Evolutionary conservation across 2,329 filamentous ascomycete species (phyloP).

Genomic region (Penicillium olsonii): DNA sequence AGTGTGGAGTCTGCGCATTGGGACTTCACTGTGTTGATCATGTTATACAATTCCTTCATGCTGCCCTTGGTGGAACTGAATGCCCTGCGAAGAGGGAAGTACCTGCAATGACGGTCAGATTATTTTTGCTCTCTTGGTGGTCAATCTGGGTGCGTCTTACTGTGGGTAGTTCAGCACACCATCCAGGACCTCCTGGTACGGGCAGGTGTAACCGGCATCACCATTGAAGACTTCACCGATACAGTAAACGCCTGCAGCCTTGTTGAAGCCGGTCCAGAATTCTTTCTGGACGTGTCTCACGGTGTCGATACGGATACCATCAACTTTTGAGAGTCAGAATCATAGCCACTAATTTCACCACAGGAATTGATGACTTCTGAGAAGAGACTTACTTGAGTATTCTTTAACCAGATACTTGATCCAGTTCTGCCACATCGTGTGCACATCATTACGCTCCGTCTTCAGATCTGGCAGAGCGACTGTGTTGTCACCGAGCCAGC

Average conservation of each 20-base stretch:
- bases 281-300: constrained; percentile 50
- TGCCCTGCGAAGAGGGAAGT: constrained; percentile 34
- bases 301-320: constrained; percentile 56
- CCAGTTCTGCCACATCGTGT: constrained; percentile 59
- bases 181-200: constrained; percentile 48
- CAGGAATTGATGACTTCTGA: neutral
- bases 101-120: neutral
- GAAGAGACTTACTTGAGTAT: constrained; percentile 57
- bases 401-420: constrained; percentile 58
- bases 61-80: constrained; percentile 34
- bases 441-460: constrained; percentile 55
- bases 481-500: constrained; percentile 57
- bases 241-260: constrained; percentile 49
- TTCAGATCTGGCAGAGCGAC: constrained; percentile 64
- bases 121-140: neutral
- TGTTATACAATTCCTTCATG: constrained; percentile 33
- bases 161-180: constrained; percentile 53
- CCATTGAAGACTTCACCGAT: constrained; percentile 51
- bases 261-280: constrained; percentile 47
- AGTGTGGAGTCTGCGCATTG: constrained; percentile 47
- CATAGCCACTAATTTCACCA: neutral
- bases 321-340: constrained; percentile 32
- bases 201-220: constrained; percentile 43
- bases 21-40: constrained; percentile 33
- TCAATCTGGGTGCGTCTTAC: constrained; percentile 13